Evolutionary conservation across 257 asterid species (phyloP).

Genomic region (Forsythia suspensa): DNA sequence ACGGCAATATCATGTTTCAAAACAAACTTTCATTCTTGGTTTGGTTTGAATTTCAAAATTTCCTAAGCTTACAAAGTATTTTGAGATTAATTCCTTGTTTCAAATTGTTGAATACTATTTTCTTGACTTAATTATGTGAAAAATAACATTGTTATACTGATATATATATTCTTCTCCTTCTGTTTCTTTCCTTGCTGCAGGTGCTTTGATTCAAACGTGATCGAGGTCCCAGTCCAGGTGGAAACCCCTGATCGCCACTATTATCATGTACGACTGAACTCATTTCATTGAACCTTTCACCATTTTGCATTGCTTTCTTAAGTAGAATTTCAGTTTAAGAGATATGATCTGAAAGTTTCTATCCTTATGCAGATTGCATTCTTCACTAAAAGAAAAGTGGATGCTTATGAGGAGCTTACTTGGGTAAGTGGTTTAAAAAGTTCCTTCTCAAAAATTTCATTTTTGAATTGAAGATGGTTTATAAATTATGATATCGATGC

Average conservation of each 20-base stretch:
- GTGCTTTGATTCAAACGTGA: constrained; percentile 66
- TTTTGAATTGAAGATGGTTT: background rate
- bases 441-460: background rate
- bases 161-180: constrained; percentile 9
- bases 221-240: constrained; percentile 79
- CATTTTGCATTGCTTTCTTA: background rate
- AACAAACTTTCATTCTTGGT: background rate
- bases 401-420: constrained; percentile 72
- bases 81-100: background rate
- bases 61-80: background rate
- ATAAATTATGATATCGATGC: background rate
- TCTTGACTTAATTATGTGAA: background rate
- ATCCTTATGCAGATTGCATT: constrained; percentile 60
- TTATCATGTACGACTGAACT: constrained; percentile 54
- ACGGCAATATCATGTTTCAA: background rate
- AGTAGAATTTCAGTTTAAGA: background rate
- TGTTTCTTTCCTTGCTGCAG: constrained; percentile 33
- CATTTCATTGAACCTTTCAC: background rate
- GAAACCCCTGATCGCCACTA: constrained; percentile 82
- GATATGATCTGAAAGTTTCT: background rate
- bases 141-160: background rate
- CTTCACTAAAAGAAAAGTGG: constrained; percentile 66
- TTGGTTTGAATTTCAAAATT: background rate
- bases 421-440: constrained; percentile 51
- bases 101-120: background rate